Percentiles rank a stretch among this genome's conserved stretches.
phyloP scores from a whole-genome alignment of 805 yeast genomes.

The Myxozyma sirexii region DNA sequence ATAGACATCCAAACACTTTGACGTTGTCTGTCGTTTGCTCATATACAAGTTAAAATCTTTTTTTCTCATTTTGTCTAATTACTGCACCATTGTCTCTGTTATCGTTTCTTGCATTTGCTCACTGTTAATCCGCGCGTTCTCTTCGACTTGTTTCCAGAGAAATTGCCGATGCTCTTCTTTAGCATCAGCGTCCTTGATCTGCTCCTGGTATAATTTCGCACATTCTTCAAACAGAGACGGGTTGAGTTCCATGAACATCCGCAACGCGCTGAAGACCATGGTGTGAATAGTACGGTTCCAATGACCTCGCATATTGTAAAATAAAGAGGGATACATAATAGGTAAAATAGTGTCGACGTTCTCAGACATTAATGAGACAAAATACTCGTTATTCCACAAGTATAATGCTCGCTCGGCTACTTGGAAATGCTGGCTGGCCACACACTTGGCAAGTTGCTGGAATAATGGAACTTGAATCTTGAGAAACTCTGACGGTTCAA shows the following conservation, averaged over 20 bases:
- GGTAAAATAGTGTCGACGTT: conserved; percentile 87
- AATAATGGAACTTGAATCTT: conserved; percentile 91
- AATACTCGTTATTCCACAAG: conserved; percentile 93
- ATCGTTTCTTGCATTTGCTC: background rate
- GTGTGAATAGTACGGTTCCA: conserved; percentile 96
- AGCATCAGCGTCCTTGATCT: conserved; percentile 23
- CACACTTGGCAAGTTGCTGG: conserved; percentile 91
- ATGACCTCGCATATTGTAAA: conserved; percentile 76
- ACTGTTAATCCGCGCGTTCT: conserved; percentile 46
- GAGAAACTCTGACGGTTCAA: conserved; percentile 89
- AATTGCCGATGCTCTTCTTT: conserved; percentile 57
- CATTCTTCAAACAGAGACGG: conserved; percentile 91
- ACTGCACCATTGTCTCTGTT: background rate
- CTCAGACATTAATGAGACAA: conserved; percentile 85
- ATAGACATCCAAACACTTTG: too few relatives aligned
- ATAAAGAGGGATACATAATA: conserved; percentile 84
- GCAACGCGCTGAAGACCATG: conserved; percentile 86
- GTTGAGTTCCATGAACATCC: conserved; percentile 89
- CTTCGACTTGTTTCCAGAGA: conserved; percentile 65
- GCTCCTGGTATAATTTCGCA: conserved; percentile 54
- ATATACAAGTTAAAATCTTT: background rate
- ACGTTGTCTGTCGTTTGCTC: background rate
- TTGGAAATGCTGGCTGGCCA: conserved; percentile 94
- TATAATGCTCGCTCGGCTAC: conserved; percentile 93
- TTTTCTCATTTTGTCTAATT: background rate